Evolutionary conservation across 2,329 filamentous ascomycete genomes (phyloP), one percentile per base, ranked within the genome.

Genomic region (Aspergillus vadensis): DNA sequence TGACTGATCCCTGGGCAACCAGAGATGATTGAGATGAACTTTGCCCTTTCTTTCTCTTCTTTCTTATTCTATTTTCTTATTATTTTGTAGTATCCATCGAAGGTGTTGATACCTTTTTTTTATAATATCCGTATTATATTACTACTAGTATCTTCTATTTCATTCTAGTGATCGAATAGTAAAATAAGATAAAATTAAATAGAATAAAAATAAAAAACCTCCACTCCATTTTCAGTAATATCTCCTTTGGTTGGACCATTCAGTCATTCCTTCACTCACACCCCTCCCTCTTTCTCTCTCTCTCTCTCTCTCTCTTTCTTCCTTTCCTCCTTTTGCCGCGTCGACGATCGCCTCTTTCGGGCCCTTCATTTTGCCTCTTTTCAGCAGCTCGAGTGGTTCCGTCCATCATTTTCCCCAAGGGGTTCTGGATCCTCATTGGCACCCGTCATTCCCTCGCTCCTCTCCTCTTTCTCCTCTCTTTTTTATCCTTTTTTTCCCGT

Each of bases 391-490:
- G 32, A 36, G 12, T 36, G 32, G 47, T 57, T 50, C 56, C 27
- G 32, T 57, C 43, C 36, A 25, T 52, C 52, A 21, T 21, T 56
- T 56, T 58, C 57, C 51, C 49, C 61, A 63, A 61, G 58, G 55
- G 61, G 57, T 36, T 41, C 41, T 54, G 48, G 19, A 30, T 19
- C 41, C 27, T 60, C 32, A 54, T 58, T 57, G 55, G 57, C 55
- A 56, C 51, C 53, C 55, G 49, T 57, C 43, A 43, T 59, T 25
- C 19, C 44, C 27, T 41, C 55, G 32, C 25, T 30, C 41, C 19
- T 43, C 23, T 27, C 43, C 48, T 57, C 56, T 53, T 44, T 51
- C 52, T 36, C 47, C 53, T 27, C 44, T 52, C 38, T 38, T 8
- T 44, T 25, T 50, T 58, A 57, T 41, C 47, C 50, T 58, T 17